Conservation (phyloP, 2,329 filamentous ascomycete species). For the Monosporascus ibericus region DNA sequence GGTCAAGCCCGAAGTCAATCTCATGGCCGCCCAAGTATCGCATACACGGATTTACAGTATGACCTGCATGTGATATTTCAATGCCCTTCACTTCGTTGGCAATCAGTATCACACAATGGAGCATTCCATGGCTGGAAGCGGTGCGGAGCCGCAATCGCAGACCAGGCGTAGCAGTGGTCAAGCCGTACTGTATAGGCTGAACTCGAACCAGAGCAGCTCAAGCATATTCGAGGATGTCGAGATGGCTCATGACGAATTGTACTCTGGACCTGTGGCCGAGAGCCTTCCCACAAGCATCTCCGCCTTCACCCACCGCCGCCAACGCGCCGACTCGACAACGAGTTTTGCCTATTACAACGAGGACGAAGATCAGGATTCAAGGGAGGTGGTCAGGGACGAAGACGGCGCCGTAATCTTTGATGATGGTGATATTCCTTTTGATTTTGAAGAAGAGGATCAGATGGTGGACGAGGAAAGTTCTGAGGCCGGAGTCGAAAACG, state of each 20-base stretch:
- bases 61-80: neutral
- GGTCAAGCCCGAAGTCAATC: no score
- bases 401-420: slow-evolving; percentile 23
- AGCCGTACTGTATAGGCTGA: slow-evolving; percentile 52
- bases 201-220: slow-evolving; percentile 65
- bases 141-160: slow-evolving; percentile 9
- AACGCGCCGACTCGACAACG: slow-evolving; percentile 73
- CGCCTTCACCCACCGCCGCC: slow-evolving; percentile 81
- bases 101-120: neutral
- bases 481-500: slow-evolving; percentile 35
- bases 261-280: slow-evolving; percentile 88
- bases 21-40: no score
- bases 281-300: slow-evolving; percentile 91
- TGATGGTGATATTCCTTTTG: slow-evolving; percentile 27
- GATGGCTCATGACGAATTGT: slow-evolving; percentile 96
- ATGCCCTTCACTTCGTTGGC: neutral
- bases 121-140: slow-evolving; percentile 7
- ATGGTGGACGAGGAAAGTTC: slow-evolving; percentile 27
- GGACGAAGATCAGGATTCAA: slow-evolving; percentile 43
- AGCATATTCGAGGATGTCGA: slow-evolving; percentile 95
- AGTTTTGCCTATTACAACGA: slow-evolving; percentile 89
- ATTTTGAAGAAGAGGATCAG: slow-evolving; percentile 17
- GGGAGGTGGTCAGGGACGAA: slow-evolving; percentile 32
- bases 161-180: slow-evolving; percentile 9
- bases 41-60: neutral